phyloP scores from a whole-genome alignment of 75 land plant genomes.

The Sequoiadendron giganteum region DNA sequence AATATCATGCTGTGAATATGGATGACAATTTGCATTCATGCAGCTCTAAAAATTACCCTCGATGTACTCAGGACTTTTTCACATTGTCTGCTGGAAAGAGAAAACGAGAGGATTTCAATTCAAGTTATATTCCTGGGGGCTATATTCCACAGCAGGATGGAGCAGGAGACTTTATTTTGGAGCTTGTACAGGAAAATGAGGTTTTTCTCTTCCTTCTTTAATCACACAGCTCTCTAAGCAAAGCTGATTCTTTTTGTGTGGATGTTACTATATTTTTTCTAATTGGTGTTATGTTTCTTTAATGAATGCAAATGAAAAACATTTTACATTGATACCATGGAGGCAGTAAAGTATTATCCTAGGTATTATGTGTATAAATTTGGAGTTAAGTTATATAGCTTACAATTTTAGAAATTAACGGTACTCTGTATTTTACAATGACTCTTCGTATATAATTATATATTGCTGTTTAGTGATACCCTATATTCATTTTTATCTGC shows the following conservation, averaged over 20 bases:
- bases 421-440: background rate
- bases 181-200: constrained; percentile 19
- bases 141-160: constrained; percentile 90
- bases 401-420: background rate
- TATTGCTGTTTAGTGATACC: too few species aligned
- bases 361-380: background rate
- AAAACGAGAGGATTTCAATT: constrained; percentile 62
- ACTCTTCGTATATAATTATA: background rate
- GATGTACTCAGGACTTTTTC: constrained; percentile 66
- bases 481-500: background rate
- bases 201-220: background rate
- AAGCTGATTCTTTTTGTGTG: background rate
- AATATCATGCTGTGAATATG: background rate
- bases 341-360: background rate
- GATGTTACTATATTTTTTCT: background rate
- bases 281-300: background rate
- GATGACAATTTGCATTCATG: background rate
- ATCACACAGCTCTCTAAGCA: background rate
- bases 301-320: background rate
- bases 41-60: background rate
- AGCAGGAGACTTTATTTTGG: constrained; percentile 41
- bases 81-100: constrained; percentile 57
- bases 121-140: constrained; percentile 36
- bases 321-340: background rate
- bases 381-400: background rate